phyloP scores from a whole-genome alignment of 768 basidiomycete species.

The Pleurotus djamor region DNA sequence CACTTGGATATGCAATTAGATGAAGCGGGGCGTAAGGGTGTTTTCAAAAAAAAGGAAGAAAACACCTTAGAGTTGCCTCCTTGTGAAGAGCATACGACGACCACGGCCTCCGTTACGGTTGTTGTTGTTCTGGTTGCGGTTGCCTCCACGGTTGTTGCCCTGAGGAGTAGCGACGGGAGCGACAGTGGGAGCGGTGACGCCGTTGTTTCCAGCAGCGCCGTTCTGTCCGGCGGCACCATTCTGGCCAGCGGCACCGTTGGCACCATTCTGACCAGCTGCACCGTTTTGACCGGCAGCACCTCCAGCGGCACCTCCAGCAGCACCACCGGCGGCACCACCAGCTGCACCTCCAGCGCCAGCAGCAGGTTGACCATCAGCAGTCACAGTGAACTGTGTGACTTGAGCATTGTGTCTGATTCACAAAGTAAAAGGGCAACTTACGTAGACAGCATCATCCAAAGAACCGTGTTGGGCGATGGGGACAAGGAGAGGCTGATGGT shows the following conservation, averaged over 20 bases:
- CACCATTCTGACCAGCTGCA: conserved; percentile 26
- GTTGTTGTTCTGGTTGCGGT: neutral
- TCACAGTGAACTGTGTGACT: conserved; percentile 18
- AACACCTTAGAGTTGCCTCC: conserved; percentile 5
- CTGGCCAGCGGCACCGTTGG: neutral
- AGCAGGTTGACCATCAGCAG: conserved; percentile 12
- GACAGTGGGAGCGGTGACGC: neutral
- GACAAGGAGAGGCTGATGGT: conserved; percentile 40
- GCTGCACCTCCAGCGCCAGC: conserved; percentile 6
- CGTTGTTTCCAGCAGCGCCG: neutral
- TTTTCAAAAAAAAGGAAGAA: neutral
- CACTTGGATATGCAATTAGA: neutral
- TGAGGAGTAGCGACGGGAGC: neutral
- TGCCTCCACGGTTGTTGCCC: neutral
- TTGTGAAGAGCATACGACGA: conserved; percentile 3
- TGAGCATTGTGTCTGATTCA: neutral
- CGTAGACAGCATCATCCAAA: conserved; percentile 36
- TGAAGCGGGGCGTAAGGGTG: neutral
- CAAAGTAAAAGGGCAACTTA: conserved; percentile 2
- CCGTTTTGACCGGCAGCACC: conserved; percentile 17
- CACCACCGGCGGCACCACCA: conserved; percentile 6
- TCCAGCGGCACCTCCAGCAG: conserved; percentile 18
- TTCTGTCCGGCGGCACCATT: neutral
- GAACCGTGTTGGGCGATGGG: conserved; percentile 36
- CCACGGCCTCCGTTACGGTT: conserved; percentile 3